A percentile compares a stretch with the other conserved stretches of the same genome.
phyloP scores from a whole-genome alignment of 495 filamentous ascomycete genomes.

The Alectoria sarmentosa region DNA sequence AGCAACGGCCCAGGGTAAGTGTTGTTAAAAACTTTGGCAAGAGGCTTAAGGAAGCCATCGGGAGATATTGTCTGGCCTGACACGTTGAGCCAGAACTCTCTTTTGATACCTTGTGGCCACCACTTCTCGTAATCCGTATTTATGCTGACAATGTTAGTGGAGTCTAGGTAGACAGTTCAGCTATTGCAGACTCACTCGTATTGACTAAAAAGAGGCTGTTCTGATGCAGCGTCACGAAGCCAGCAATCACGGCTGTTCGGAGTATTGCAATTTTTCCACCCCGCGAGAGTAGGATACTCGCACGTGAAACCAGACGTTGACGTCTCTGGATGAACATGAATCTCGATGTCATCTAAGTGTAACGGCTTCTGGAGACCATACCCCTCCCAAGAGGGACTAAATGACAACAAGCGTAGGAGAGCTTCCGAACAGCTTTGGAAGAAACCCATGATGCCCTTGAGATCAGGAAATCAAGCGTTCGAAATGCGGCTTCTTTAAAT shows the following conservation, averaged over 20 bases:
- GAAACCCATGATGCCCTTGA: constrained; percentile 12
- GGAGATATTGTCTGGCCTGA: constrained; percentile 16
- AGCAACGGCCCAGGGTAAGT: constrained; percentile 24
- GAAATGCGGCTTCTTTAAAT: background rate
- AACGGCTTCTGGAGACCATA: constrained; percentile 13
- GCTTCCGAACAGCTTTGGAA: constrained; percentile 3
- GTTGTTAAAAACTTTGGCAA: constrained; percentile 23
- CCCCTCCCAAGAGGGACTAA: background rate
- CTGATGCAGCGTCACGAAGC: constrained; percentile 23
- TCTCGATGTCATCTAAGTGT: background rate
- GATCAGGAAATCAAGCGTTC: background rate
- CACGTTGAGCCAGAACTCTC: constrained; percentile 20
- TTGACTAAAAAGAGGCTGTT: constrained; percentile 8
- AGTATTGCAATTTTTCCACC: constrained; percentile 14
- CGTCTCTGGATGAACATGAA: constrained; percentile 1
- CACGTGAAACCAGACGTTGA: constrained; percentile 8
- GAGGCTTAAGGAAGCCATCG: constrained; percentile 16
- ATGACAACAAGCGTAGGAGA: constrained; percentile 4
- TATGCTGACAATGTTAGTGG: constrained; percentile 37
- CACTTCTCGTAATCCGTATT: constrained; percentile 46
- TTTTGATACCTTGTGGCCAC: constrained; percentile 34
- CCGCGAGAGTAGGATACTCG: constrained; percentile 16
- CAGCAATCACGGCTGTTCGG: constrained; percentile 13
- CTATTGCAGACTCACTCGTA: constrained; percentile 4
- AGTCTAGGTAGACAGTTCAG: background rate